Evolutionary conservation across 2,329 filamentous ascomycete species (phyloP).

Genomic region (Penicillium decumbens): DNA sequence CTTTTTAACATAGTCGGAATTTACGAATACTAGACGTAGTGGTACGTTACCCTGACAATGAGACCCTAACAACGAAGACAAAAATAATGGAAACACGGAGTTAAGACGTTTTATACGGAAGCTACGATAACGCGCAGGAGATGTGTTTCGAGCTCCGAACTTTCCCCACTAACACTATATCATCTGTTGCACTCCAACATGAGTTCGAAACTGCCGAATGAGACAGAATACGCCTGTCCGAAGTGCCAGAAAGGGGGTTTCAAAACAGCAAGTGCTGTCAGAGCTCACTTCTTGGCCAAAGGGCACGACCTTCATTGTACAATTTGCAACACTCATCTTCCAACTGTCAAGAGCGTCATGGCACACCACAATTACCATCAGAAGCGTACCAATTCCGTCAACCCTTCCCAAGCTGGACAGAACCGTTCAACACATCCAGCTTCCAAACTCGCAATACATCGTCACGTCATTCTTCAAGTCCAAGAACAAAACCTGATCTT

Average conservation of each 20-base stretch:
- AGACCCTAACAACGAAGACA: too few species aligned
- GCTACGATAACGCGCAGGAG: too few species aligned
- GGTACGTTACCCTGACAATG: too few species aligned
- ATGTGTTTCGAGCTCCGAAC: too few species aligned
- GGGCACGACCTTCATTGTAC: background rate
- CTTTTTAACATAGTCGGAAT: too few species aligned
- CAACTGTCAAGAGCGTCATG: background rate
- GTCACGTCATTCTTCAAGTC: background rate
- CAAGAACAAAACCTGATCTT: background rate
- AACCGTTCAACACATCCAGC: too few species aligned
- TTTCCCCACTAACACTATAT: too few species aligned
- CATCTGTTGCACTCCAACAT: background rate
- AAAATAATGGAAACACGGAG: too few species aligned
- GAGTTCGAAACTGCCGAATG: background rate
- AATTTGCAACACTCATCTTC: background rate
- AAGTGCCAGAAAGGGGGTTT: background rate
- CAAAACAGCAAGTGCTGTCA: background rate
- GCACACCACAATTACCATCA: background rate
- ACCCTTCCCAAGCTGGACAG: background rate
- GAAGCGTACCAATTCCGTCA: background rate
- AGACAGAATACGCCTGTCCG: background rate
- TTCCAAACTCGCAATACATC: background rate
- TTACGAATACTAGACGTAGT: too few species aligned
- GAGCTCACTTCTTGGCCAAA: background rate
- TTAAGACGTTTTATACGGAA: too few species aligned